Evolutionary conservation across 2,329 filamentous ascomycete genomes (phyloP).

Genomic region (Metarhizium album): DNA sequence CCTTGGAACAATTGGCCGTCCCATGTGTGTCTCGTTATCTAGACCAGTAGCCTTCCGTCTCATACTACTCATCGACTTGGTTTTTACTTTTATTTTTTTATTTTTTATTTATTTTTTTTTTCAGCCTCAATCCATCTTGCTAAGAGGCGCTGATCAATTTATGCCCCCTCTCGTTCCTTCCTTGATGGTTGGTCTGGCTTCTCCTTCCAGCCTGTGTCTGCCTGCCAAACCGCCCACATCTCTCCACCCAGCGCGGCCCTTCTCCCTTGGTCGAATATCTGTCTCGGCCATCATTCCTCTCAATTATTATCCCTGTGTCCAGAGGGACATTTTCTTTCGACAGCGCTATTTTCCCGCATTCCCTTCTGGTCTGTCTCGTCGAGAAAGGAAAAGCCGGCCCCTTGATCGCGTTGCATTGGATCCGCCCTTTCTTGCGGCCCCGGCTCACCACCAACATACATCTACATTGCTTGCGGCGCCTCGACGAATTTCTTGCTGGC

Average conservation of each 20-base stretch:
- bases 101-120: background rate
- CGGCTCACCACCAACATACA: slow-evolving; percentile 3
- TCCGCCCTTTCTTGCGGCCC: slow-evolving; percentile 3
- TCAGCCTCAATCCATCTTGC: background rate
- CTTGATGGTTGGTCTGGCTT: background rate
- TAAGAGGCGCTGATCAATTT: background rate
- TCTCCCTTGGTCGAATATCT: slow-evolving; percentile 12
- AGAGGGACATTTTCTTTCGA: slow-evolving; percentile 13
- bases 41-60: background rate
- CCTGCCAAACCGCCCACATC: background rate
- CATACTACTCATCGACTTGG: too few relatives aligned
- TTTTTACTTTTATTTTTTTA: too few relatives aligned
- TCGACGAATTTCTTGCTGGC: background rate
- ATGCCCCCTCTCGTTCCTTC: background rate
- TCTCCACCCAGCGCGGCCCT: background rate
- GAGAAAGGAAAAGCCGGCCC: slow-evolving; percentile 1
- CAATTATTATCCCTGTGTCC: slow-evolving; percentile 18
- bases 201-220: background rate
- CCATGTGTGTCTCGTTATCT: background rate
- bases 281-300: slow-evolving; percentile 28
- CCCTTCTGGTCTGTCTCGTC: slow-evolving; percentile 1
- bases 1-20: background rate
- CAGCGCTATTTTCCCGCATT: slow-evolving; percentile 9
- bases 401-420: slow-evolving; percentile 6
- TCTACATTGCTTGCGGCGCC: slow-evolving; percentile 3